Percentiles rank a stretch among this genome's conserved stretches.
Evolutionary conservation across 192 early-diverging fungal genomes (phyloP).

Genomic region (Backusella sp.): DNA sequence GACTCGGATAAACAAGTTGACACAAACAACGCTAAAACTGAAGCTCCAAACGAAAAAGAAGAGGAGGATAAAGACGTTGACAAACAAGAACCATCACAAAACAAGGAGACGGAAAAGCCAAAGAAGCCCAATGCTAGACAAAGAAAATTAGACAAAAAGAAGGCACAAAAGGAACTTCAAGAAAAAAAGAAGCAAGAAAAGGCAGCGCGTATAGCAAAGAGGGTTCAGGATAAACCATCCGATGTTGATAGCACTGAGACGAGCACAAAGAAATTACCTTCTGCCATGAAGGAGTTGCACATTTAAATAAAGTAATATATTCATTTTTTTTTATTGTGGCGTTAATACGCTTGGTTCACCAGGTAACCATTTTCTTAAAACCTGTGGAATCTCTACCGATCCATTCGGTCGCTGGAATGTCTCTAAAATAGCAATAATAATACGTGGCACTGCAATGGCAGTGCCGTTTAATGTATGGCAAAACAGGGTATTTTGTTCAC

Average conservation of each 20-base stretch:
- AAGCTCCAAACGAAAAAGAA: not conserved
- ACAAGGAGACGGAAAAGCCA: not conserved
- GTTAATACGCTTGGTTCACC: slow-evolving; percentile 11
- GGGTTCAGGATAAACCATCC: not conserved
- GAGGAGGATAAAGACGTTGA: not conserved
- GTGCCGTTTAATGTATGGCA: slow-evolving; percentile 92
- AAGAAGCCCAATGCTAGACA: slow-evolving; percentile 14
- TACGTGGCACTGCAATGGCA: slow-evolving; percentile 83
- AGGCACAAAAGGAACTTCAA: slow-evolving; percentile 21
- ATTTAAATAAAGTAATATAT: not conserved
- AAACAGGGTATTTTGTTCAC: slow-evolving; percentile 51
- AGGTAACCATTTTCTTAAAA: slow-evolving; percentile 65
- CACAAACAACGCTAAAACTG: not conserved
- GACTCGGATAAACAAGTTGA: not conserved
- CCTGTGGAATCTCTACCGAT: slow-evolving; percentile 66
- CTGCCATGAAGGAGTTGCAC: slow-evolving; percentile 13
- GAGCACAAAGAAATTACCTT: not conserved
- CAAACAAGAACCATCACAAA: not conserved
- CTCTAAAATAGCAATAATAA: slow-evolving; percentile 86
- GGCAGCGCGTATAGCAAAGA: slow-evolving; percentile 2
- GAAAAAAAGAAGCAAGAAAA: slow-evolving; percentile 8
- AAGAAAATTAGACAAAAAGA: slow-evolving; percentile 21
- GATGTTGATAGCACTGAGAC: not conserved
- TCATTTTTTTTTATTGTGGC: not conserved
- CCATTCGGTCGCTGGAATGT: slow-evolving; percentile 75